Percentiles rank a stretch among this genome's conserved stretches.
Conservation (phyloP, 202 grass and related monocot genomes). For the Elaeis oleifera region DNA sequence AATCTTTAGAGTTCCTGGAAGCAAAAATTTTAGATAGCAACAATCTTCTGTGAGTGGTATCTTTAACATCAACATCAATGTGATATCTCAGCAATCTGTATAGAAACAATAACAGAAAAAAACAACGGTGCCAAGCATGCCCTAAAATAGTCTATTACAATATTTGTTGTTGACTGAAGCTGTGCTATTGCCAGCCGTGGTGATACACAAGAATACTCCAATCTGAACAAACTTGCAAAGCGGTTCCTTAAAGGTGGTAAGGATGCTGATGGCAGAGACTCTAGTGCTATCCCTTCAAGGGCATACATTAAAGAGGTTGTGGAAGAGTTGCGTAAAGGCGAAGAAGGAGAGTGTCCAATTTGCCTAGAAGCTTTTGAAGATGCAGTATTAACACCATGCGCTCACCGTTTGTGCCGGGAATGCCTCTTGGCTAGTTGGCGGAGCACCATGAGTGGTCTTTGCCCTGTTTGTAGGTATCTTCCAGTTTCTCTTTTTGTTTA, state of each 20-base stretch:
- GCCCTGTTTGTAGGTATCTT: slow-evolving; percentile 80
- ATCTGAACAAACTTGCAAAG: slow-evolving; percentile 84
- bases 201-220: slow-evolving; percentile 86
- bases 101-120: too few relatives aligned
- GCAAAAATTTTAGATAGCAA: too few relatives aligned
- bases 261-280: slow-evolving; percentile 36
- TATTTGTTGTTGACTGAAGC: too few relatives aligned
- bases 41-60: too few relatives aligned
- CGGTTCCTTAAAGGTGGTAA: slow-evolving; percentile 58
- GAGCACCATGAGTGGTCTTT: slow-evolving; percentile 54
- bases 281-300: slow-evolving; percentile 41
- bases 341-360: slow-evolving; percentile 83
- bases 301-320: slow-evolving; percentile 80
- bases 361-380: slow-evolving; percentile 97
- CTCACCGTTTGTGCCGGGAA: slow-evolving; percentile 80
- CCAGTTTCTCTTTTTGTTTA: slow-evolving; percentile 13
- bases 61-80: too few relatives aligned
- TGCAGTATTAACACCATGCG: slow-evolving; percentile 85
- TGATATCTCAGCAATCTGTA: too few relatives aligned
- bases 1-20: too few relatives aligned
- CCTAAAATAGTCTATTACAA: too few relatives aligned
- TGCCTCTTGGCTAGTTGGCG: slow-evolving; percentile 89
- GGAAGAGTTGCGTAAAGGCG: slow-evolving; percentile 76
- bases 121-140: too few relatives aligned
- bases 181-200: slow-evolving; percentile 43